These are phyloP conservation scores for Vitis amurensis DNA, from an alignment of 164 flowering plant genomes.

Conservation along the genomic window DNA sequence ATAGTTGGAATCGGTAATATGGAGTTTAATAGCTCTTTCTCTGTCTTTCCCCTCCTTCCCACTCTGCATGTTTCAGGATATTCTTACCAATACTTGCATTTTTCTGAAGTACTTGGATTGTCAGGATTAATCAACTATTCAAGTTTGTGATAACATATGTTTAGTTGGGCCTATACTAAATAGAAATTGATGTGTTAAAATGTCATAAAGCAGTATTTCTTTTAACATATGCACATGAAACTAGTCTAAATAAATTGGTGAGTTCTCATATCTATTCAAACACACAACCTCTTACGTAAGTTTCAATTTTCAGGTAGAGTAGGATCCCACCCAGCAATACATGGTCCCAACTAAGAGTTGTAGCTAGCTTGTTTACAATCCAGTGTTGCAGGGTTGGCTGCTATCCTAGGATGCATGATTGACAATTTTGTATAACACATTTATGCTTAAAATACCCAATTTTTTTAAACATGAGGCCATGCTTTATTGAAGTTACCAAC, in stretches of 20 bases:
- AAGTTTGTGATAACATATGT: too few species aligned
- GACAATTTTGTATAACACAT: background rate
- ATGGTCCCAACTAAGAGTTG: background rate
- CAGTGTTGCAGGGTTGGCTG: background rate
- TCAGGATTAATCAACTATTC: background rate
- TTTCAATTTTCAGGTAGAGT: too few species aligned
- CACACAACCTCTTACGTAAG: too few species aligned
- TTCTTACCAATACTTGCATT: too few species aligned
- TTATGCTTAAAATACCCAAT: background rate
- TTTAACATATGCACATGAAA: too few species aligned
- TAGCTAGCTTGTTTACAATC: background rate
- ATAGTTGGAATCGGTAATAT: conserved; percentile 95
- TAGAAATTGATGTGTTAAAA: too few species aligned
- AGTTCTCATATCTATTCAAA: too few species aligned
- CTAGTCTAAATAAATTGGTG: too few species aligned
- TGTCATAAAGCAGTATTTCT: too few species aligned
- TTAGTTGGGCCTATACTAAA: too few species aligned
- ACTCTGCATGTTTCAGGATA: too few species aligned
- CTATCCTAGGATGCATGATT: background rate
- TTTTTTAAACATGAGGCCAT: background rate
- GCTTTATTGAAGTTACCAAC: background rate
- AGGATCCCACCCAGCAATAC: background rate
- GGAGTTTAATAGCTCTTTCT: conserved; percentile 4
- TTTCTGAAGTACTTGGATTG: background rate
- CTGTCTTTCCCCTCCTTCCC: background rate